Base-by-base conservation (phyloP, 805 yeast genomes). In the Candida oleophila region DNA sequence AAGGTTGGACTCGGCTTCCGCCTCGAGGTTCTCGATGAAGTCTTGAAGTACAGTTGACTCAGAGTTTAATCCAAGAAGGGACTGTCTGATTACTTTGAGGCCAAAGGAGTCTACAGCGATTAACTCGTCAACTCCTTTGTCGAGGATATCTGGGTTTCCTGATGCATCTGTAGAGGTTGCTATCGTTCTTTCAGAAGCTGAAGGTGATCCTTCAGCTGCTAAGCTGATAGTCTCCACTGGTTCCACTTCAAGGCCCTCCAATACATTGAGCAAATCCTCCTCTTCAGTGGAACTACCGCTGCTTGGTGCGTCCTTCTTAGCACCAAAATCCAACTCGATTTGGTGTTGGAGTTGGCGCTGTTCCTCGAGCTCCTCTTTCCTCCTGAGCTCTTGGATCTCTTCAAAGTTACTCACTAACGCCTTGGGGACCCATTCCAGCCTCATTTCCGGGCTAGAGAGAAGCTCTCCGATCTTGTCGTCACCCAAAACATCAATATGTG, bases 61-160 rank as follows among this genome's bases (percentile, higher is more conserved):
- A 14, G 67, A 56, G 42, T 64, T 62, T 41, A 73, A 61, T 0
- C 77, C 77, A 32, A 81, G 60, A 35, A 90, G 71, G 2, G 92
- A 80, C 55, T 87, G 88, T 61, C 92, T 81, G 49, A 91, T 84
- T 14, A 84, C 85, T 53, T 83, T 84, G 67, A 90, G 76, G 11
- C 94, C 95, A 49, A 82, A 80, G 0, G 96, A 81, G 38, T 82
- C 84, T 7, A 89, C 96, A 1, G 95, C 74, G 41, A 68, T 65
- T 42, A 91, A 73, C 14, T 69, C 69, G 2, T 74, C 82, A 30
- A 76, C 71, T 37, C 79, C 79, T 50, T 85, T 87, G 2, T 75
- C 76, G 12, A 88, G 58, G 0, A 79, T 56, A 15, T 28, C 22
- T 14, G 44, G 39, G 8, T 36, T 19, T 9, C 39, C 22, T 8